Base-by-base conservation (phyloP, 768 basidiomycete species). In the Amanita fuliginea region DNA sequence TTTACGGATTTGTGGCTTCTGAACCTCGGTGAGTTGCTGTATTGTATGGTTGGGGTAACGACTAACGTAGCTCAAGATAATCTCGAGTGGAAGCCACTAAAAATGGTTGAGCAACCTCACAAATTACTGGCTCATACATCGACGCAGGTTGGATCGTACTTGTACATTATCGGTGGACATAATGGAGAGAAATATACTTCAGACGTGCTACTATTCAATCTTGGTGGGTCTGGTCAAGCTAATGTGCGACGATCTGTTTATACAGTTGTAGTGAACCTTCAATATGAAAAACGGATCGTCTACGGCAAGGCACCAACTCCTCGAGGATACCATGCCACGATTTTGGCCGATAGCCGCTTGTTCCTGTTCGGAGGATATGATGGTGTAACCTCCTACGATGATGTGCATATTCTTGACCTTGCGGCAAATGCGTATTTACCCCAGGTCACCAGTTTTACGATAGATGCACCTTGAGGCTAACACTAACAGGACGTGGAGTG, bases 331-430 rank as follows among this genome's bases (percentile, higher is more conserved):
- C 94, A 96, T 57, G 78, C 81, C 7, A 71, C 90, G 0, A 64
- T 91, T 22, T 68, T 93, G 3, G 83, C 89, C 4, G 94, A 97
- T 63, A 83, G 85, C 51, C 73, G 93, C 3, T 60, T 96, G 3
- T 88, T 92, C 64, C 64, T 94, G 30, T 83, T 93, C 57, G 93
- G 94, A 26, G 94, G 93, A 44, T 86, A 83, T 58, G 91, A 94
- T 40, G 93, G 92, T 1, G 77, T 75, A 44, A 80, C 80, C 14
- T 81, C 86, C 3, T 92, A 80, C 57, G 88, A 92, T 55, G 93
- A 95, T 65, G 81, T 93, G 33, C 76, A 85, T 64, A 74, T 86
- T 34, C 70, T 96, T 40, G 93, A 97, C 59, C 73, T 95, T 30
- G 88, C 89, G 3, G 88, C 85, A 8, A 77, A 82, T 4, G 91